Evolutionary conservation across 352 stramenopile species (phyloP).

Genomic region (Phytopythium oedochilum): DNA sequence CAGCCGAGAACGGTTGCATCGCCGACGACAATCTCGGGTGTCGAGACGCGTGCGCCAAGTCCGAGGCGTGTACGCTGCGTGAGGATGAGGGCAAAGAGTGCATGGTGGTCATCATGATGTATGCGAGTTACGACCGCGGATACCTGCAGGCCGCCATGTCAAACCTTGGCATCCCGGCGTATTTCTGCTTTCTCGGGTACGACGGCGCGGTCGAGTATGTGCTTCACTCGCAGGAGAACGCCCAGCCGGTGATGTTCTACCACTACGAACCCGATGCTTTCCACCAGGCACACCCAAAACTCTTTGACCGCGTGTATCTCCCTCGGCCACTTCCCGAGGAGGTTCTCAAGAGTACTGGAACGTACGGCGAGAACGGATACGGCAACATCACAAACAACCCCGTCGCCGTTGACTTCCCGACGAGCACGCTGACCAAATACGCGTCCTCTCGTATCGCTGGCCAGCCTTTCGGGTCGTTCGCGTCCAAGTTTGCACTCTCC

Average conservation of each 20-base stretch:
- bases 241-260: conserved; percentile 39
- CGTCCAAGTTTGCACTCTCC: conserved; percentile 26
- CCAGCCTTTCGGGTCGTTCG: conserved; percentile 13
- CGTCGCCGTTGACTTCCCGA: conserved; percentile 38
- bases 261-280: conserved; percentile 51
- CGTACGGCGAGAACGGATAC: conserved; percentile 48
- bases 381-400: conserved; percentile 35
- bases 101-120: conserved; percentile 43
- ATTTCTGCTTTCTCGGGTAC: conserved; percentile 63
- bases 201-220: conserved; percentile 26
- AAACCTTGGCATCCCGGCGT: conserved; percentile 47
- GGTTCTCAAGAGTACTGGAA: conserved; percentile 20
- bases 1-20: conserved; percentile 15
- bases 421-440: conserved; percentile 20
- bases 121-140: conserved; percentile 29
- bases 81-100: conserved; percentile 28
- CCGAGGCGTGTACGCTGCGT: conserved; percentile 33
- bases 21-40: conserved; percentile 33
- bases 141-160: conserved; percentile 40
- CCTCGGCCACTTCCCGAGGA: conserved; percentile 22
- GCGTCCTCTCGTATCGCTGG: background rate
- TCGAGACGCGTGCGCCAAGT: conserved; percentile 33
- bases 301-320: conserved; percentile 40
- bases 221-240: conserved; percentile 15
- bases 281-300: conserved; percentile 20